A percentile compares a stretch with the other conserved stretches of the same genome.
These are phyloP conservation scores for Brassica hybrid DNA, from an alignment of 441 rosid genomes.

Conservation along the genomic window DNA sequence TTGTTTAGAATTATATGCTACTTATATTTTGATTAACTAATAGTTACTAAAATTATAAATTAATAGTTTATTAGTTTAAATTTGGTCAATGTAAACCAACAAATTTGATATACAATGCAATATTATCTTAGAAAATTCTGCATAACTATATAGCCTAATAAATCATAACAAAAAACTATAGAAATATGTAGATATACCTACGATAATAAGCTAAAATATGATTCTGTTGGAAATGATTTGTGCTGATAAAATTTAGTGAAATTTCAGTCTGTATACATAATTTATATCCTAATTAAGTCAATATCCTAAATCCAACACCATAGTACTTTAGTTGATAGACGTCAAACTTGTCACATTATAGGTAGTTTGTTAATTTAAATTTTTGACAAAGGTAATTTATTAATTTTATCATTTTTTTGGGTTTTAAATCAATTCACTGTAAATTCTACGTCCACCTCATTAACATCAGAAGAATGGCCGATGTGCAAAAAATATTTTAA, in stretches of 20 bases:
- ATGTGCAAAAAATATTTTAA: neutral
- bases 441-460: neutral
- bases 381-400: too few species aligned
- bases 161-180: neutral
- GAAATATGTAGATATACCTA: neutral
- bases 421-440: too few species aligned
- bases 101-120: neutral
- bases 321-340: too few species aligned
- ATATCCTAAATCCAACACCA: too few species aligned
- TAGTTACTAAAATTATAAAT: neutral
- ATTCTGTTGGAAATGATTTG: neutral
- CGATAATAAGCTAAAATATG: neutral
- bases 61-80: neutral
- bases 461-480: neutral
- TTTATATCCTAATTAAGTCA: too few species aligned
- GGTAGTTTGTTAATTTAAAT: too few species aligned
- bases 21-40: neutral
- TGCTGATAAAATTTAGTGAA: neutral
- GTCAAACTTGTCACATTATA: too few species aligned
- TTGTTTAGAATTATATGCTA: neutral
- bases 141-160: neutral
- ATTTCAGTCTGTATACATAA: too few species aligned
- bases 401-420: too few species aligned
- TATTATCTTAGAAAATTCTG: neutral
- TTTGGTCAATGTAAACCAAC: neutral